Percentiles rank a stretch among this genome's conserved stretches.
Evolutionary conservation across 2,329 filamentous ascomycete species (phyloP).

Genomic region (Xylaria sp.): DNA sequence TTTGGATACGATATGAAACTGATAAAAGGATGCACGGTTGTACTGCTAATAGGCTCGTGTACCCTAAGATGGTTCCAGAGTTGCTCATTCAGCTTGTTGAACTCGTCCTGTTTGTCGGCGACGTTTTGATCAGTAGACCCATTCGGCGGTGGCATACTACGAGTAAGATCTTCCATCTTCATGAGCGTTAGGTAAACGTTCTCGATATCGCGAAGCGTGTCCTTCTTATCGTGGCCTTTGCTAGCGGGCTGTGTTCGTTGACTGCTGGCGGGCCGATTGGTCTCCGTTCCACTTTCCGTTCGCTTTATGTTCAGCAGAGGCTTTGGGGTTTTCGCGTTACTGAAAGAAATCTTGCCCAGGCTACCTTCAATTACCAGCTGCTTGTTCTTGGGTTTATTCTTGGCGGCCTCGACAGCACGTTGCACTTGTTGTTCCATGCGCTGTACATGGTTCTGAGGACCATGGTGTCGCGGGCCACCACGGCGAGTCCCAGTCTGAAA

Average conservation of each 20-base stretch:
- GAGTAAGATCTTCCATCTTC: conserved; percentile 92
- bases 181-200: conserved; percentile 88
- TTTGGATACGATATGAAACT: conserved; percentile 94
- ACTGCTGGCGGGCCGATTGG: conserved; percentile 61
- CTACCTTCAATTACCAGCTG: conserved; percentile 96
- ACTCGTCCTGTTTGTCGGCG: conserved; percentile 80
- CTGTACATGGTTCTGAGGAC: conserved; percentile 96
- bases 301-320: conserved; percentile 96
- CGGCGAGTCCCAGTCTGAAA: conserved; percentile 92
- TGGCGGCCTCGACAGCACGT: conserved; percentile 94
- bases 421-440: conserved; percentile 99
- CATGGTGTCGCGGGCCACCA: conserved; percentile 77
- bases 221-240: conserved; percentile 77
- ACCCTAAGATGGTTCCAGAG: conserved; percentile 91
- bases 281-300: conserved; percentile 72
- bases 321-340: conserved; percentile 97
- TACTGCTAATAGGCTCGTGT: conserved; percentile 85
- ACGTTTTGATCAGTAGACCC: conserved; percentile 73
- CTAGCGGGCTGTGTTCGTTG: conserved; percentile 51
- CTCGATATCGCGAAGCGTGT: conserved; percentile 86
- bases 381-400: conserved; percentile 97
- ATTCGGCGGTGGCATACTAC: conserved; percentile 75
- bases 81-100: conserved; percentile 82
- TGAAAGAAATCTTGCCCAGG: conserved; percentile 97
- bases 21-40: conserved; percentile 90